phyloP scores from a whole-genome alignment of 1,284 basidiomycete genomes.

The Fomitopsis palustris region DNA sequence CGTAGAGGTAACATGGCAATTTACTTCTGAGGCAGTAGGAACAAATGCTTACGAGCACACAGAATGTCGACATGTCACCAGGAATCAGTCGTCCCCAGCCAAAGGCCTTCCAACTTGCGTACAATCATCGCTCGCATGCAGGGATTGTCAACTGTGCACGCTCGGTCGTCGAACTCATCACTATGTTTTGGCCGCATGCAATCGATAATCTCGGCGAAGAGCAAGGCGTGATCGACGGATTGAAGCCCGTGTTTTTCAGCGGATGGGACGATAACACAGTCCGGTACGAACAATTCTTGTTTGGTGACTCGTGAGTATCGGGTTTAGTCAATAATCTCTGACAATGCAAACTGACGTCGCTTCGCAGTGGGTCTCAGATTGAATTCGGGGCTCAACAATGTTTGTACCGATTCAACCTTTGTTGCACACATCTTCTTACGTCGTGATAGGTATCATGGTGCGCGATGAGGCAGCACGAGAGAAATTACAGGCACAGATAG shows the following conservation, averaged over 20 bases:
- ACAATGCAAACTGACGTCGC: too few relatives aligned
- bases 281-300: constrained; percentile 56
- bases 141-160: constrained; percentile 66
- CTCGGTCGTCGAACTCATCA: constrained; percentile 61
- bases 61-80: constrained; percentile 1
- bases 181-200: constrained; percentile 58
- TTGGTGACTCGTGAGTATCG: constrained; percentile 39
- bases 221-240: constrained; percentile 53
- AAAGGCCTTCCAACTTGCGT: constrained; percentile 52
- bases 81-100: constrained; percentile 26
- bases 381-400: constrained; percentile 72
- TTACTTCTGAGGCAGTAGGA: neutral
- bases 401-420: constrained; percentile 22
- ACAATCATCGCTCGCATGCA: constrained; percentile 70
- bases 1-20: constrained; percentile 43
- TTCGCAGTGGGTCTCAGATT: constrained; percentile 42
- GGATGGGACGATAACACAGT: constrained; percentile 51
- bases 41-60: neutral
- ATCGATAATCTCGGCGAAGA: constrained; percentile 62
- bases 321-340: too few relatives aligned
- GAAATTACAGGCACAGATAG: constrained; percentile 49
- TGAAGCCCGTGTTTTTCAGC: constrained; percentile 57
- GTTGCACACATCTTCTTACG: neutral
- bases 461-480: constrained; percentile 52
- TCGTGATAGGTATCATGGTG: constrained; percentile 58